Conservation (phyloP, 2,329 filamentous ascomycete genomes). For the Epicoccum sorghinum region DNA sequence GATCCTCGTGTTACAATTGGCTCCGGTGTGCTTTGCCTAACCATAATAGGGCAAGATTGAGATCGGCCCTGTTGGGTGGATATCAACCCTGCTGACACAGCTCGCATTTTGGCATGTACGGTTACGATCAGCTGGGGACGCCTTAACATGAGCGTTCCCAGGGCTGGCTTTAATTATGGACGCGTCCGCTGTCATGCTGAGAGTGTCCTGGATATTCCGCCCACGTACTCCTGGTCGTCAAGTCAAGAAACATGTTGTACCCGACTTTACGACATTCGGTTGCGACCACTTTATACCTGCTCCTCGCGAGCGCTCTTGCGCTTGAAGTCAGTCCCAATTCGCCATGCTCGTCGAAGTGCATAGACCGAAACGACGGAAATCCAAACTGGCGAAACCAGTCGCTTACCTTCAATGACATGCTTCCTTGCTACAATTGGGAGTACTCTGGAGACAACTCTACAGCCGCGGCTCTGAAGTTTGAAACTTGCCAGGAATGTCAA, state of each 20-base stretch:
- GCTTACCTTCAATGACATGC: constrained; percentile 17
- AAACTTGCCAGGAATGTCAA: constrained; percentile 26
- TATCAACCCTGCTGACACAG: constrained; percentile 6
- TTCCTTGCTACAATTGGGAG: constrained; percentile 26
- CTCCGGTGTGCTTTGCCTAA: background rate
- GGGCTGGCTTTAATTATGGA: constrained; percentile 1
- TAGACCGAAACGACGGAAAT: constrained; percentile 21
- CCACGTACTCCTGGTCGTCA: no score
- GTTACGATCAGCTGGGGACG: background rate
- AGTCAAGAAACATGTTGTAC: background rate
- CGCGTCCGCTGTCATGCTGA: background rate
- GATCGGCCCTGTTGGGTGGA: background rate
- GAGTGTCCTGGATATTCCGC: background rate
- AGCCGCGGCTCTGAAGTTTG: constrained; percentile 23
- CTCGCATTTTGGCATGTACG: background rate
- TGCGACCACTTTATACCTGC: background rate
- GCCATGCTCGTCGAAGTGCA: constrained; percentile 26
- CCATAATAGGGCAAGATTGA: background rate
- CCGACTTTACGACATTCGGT: background rate
- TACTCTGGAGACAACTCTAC: constrained; percentile 21
- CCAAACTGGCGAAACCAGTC: constrained; percentile 14
- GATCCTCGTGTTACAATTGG: background rate
- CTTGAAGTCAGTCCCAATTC: constrained; percentile 30
- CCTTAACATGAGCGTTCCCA: background rate
- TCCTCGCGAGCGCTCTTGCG: constrained; percentile 4